Evolutionary conservation across 2,329 filamentous ascomycete genomes (phyloP).

Genomic region (Bipolaris victoriae): DNA sequence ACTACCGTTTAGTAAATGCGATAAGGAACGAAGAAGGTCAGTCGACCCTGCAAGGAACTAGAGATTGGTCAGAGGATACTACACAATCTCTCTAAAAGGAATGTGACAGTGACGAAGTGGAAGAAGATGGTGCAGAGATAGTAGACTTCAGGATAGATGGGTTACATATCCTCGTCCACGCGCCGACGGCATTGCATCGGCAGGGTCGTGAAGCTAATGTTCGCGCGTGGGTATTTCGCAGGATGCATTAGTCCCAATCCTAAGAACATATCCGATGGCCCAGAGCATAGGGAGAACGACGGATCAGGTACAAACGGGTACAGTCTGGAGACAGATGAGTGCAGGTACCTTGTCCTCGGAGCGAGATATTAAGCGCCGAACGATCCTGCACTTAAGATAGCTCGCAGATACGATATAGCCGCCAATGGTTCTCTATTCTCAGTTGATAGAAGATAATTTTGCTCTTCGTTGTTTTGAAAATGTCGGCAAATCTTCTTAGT

Average conservation of each 20-base stretch:
- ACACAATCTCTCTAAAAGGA: slow-evolving; percentile 28
- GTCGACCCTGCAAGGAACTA: slow-evolving; percentile 17
- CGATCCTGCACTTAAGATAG: slow-evolving; percentile 15
- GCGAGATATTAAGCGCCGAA: slow-evolving; percentile 27
- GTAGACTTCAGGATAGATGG: slow-evolving; percentile 8
- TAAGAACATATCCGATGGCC: slow-evolving; percentile 21
- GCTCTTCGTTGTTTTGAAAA: neutral
- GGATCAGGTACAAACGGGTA: slow-evolving; percentile 22
- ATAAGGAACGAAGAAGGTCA: slow-evolving; percentile 11
- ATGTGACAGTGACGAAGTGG: slow-evolving; percentile 33
- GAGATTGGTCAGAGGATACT: slow-evolving; percentile 30
- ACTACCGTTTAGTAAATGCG: neutral
- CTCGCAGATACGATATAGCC: slow-evolving; percentile 16
- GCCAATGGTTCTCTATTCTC: slow-evolving; percentile 12
- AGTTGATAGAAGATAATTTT: neutral
- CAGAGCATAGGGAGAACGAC: slow-evolving; percentile 20
- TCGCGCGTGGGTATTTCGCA: slow-evolving; percentile 28
- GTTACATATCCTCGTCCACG: slow-evolving; percentile 25
- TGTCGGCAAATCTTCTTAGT: neutral
- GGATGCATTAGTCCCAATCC: slow-evolving; percentile 21
- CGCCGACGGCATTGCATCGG: slow-evolving; percentile 8
- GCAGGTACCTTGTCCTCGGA: slow-evolving; percentile 26
- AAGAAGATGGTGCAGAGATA: slow-evolving; percentile 14
- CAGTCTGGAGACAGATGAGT: slow-evolving; percentile 35
- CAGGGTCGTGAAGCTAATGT: slow-evolving; percentile 5